Evolutionary conservation across 2,329 filamentous ascomycete genomes (phyloP).

Genomic region (Monilinia vaccinii-corymbosi): DNA sequence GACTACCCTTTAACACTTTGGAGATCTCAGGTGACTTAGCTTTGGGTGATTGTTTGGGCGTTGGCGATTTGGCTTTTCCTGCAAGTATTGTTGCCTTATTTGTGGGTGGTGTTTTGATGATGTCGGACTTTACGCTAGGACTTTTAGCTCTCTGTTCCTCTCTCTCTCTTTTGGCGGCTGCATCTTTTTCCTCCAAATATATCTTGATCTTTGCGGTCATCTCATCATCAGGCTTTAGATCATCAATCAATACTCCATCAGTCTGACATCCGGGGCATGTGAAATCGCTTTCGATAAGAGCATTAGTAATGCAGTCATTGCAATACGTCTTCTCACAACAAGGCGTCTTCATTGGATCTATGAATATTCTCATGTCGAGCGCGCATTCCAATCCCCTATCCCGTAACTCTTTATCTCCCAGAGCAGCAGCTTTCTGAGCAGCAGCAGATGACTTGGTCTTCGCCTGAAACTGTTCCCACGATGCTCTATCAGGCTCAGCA

Average conservation of each 20-base stretch:
- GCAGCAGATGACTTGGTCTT: conserved; percentile 82
- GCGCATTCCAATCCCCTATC: conserved; percentile 85
- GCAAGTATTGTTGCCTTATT: conserved; percentile 18
- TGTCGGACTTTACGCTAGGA: conserved; percentile 31
- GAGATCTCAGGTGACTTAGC: neutral
- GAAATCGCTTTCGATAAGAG: conserved; percentile 96
- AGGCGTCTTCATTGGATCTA: conserved; percentile 97
- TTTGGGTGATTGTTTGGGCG: conserved; percentile 28
- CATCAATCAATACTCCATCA: conserved; percentile 87
- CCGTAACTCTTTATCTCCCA: conserved; percentile 77
- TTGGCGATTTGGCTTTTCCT: conserved; percentile 21
- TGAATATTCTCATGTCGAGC: conserved; percentile 95
- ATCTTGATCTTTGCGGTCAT: conserved; percentile 68
- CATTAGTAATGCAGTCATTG: conserved; percentile 99
- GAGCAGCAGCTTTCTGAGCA: conserved; percentile 66
- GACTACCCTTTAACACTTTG: conserved; percentile 19
- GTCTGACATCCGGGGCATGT: conserved; percentile 86
- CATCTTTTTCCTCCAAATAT: conserved; percentile 53
- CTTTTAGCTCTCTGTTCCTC: conserved; percentile 37
- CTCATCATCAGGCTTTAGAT: conserved; percentile 76
- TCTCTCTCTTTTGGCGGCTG: conserved; percentile 32
- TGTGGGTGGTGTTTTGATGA: conserved; percentile 24
- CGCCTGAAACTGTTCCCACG: conserved; percentile 95
- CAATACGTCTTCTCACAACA: conserved; percentile 98
- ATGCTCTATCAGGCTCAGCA: conserved; percentile 87